Evolutionary conservation across 78 protist species (phyloP).

Genomic region (Goniomonas avonlea): DNA sequence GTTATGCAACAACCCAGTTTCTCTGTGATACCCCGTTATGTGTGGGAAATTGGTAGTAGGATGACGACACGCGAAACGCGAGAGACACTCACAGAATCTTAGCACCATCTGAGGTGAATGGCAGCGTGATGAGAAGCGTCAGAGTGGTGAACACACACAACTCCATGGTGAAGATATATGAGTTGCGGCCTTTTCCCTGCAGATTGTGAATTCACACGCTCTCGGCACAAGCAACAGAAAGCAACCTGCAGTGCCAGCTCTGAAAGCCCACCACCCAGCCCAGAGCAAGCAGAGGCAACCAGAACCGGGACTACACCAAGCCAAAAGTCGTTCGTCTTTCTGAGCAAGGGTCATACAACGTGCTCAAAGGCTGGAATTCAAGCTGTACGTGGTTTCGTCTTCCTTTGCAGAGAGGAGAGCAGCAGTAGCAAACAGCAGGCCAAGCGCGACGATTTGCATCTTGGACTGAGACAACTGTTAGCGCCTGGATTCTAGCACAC

Average conservation of each 20-base stretch:
- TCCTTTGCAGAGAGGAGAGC: background rate
- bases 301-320: background rate
- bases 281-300: background rate
- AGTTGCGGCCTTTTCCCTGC: background rate
- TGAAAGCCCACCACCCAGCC: background rate
- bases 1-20: background rate
- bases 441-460: background rate
- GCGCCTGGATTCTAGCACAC: background rate
- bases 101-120: no score
- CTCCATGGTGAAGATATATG: background rate
- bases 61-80: background rate
- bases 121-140: background rate
- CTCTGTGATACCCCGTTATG: no score
- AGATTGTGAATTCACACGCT: no score
- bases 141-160: background rate
- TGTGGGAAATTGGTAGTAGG: no score
- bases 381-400: background rate
- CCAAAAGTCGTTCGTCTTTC: background rate
- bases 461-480: background rate
- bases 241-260: no score
- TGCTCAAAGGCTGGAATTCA: background rate
- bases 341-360: background rate
- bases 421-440: background rate
- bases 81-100: background rate
- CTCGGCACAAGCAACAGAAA: no score